Conservation (phyloP, 345 rosid species). For the Gossypium raimondii region DNA sequence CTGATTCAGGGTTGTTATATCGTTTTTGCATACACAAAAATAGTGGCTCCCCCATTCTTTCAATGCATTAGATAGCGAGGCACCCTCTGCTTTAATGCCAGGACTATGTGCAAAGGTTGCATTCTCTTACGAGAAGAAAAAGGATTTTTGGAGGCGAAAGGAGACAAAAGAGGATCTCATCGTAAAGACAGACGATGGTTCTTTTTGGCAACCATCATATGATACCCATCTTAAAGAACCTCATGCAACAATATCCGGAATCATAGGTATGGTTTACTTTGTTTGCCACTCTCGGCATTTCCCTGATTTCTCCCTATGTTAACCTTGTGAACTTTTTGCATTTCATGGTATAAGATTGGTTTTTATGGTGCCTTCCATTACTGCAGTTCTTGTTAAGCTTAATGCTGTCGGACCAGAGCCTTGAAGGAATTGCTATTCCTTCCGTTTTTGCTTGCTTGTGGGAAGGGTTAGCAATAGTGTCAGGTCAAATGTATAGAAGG, state of each 20-base stretch:
- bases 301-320: neutral
- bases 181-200: slow-evolving; percentile 41
- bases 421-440: neutral
- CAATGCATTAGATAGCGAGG: slow-evolving; percentile 33
- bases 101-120: slow-evolving; percentile 81
- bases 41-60: slow-evolving; percentile 47
- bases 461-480: neutral
- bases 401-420: neutral
- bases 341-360: neutral
- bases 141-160: slow-evolving; percentile 62
- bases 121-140: slow-evolving; percentile 64
- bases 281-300: neutral
- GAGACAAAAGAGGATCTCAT: slow-evolving; percentile 33
- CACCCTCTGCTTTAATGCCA: slow-evolving; percentile 61
- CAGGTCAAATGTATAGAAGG: no score
- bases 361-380: neutral
- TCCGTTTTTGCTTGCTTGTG: neutral
- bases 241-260: slow-evolving; percentile 67
- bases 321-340: neutral
- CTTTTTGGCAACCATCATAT: slow-evolving; percentile 38
- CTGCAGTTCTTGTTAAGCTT: neutral
- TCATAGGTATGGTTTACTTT: slow-evolving; percentile 44
- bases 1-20: slow-evolving; percentile 59
- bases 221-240: slow-evolving; percentile 68
- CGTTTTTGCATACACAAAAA: slow-evolving; percentile 66